phyloP scores from a whole-genome alignment of 2,329 filamentous ascomycete genomes.

The Xylariomycetidae sp. region DNA sequence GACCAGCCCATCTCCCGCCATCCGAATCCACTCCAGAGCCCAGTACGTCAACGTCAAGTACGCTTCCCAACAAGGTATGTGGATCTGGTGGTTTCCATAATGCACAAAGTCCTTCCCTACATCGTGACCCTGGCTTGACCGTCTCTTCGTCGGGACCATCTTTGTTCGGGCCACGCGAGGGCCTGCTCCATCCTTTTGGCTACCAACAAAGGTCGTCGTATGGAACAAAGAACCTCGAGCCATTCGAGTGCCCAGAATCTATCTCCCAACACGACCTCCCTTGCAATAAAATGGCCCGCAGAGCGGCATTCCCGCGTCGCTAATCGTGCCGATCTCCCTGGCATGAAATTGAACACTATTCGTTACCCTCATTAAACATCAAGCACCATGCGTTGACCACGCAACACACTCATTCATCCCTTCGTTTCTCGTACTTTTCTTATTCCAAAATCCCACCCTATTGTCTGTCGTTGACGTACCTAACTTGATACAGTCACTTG shows the following conservation, averaged over 20 bases:
- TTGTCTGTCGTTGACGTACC: conserved; percentile 9
- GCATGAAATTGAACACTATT: background rate
- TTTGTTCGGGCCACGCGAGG: background rate
- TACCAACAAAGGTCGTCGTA: background rate
- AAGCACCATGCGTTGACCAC: no score
- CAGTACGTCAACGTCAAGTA: background rate
- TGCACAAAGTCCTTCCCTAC: background rate
- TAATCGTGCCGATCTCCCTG: background rate
- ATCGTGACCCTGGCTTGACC: background rate
- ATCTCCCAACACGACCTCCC: no score
- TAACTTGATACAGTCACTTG: conserved; percentile 5
- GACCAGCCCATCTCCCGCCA: background rate
- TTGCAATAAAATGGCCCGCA: no score
- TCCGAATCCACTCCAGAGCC: background rate
- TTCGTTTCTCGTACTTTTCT: background rate
- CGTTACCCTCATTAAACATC: background rate
- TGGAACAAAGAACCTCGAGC: background rate
- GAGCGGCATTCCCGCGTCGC: no score
- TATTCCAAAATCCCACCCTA: background rate
- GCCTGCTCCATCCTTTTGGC: background rate
- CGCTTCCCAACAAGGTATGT: conserved; percentile 11
- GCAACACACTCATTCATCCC: conserved; percentile 2
- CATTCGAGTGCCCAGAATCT: no score
- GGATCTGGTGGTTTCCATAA: conserved; percentile 1
- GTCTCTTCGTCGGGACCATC: background rate